Evolutionary conservation across 306 rosid genomes (phyloP), one percentile per base, ranked within the genome.

Genomic region (Purshia tridentata): DNA sequence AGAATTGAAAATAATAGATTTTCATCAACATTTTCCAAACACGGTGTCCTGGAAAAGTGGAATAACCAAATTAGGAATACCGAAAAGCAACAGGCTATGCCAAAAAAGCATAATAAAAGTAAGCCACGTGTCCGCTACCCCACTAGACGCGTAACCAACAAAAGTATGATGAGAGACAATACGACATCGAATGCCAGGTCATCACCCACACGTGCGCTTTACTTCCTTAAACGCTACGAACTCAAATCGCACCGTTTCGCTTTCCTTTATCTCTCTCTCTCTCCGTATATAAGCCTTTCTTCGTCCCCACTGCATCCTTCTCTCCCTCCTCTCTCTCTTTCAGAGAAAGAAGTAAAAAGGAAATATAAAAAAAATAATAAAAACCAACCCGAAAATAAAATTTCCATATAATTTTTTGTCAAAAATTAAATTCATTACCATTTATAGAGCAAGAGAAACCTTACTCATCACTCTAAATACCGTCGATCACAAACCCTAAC

Each of bases 101-200:
- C 44, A 13, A 29, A 23, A 58, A 9, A 44, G 64, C 16, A 10
- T 14, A 1, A 22, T 56, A 20, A 56, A 56, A 23, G 1, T 12
- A 44, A 18, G 69, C 19, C 37, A 65, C 69, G 69, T 65, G 69
- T 45, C 51, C 6, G 4, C 18, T 44, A 49, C 15, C 52, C 69
- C 18, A 15, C 50, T 14, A 9, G 39, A 65, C 69, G 47, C 39
- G 69, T 45, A 20, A 65, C 52, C 2, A 45, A 44, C 12, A 29
- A 45, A 45, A 19, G 39, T 44, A 53, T 52, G 53, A 57, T 35
- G 46, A 16, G 5, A 19, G 45, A 20, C 23, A 42, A 29, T 54
- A 49, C 50, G 44, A 61, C 48, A 50, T 46, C 9, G 51, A 14
- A 66, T 46, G 78, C 81, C 78, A 81, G 40, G 70, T 76, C 71